These are phyloP conservation scores for Umbelopsis sp. DNA, from an alignment of 371 early-diverging fungal genomes.

Conservation along the genomic window DNA sequence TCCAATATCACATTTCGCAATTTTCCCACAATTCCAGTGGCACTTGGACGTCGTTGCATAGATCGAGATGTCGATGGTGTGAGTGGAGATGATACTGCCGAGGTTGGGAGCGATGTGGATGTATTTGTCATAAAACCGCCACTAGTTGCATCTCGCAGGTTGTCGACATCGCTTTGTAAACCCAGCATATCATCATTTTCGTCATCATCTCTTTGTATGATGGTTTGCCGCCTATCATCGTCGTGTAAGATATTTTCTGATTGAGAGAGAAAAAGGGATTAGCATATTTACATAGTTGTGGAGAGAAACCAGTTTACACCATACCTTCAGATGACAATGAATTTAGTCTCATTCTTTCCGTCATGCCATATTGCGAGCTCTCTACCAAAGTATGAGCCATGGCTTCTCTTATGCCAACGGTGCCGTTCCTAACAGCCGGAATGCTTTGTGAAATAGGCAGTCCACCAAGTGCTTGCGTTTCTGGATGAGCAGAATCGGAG, in stretches of 20 bases:
- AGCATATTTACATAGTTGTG: neutral
- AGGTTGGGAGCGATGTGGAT: neutral
- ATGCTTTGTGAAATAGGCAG: neutral
- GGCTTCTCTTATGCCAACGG: neutral
- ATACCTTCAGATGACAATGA: slow-evolving; percentile 6
- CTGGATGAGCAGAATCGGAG: neutral
- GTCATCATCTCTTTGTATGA: slow-evolving; percentile 14
- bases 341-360: neutral
- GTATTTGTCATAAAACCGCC: neutral
- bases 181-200: neutral
- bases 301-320: too few relatives aligned
- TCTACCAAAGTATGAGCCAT: slow-evolving; percentile 15
- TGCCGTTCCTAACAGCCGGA: neutral
- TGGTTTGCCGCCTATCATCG: slow-evolving; percentile 2
- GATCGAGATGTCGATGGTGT: neutral
- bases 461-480: neutral
- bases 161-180: neutral
- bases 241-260: neutral
- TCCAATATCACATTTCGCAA: slow-evolving; percentile 13
- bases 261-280: neutral
- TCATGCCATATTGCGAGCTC: neutral
- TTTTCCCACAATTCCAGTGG: slow-evolving; percentile 1
- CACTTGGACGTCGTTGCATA: slow-evolving; percentile 8
- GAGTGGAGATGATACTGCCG: neutral
- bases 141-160: neutral